Evolutionary conservation across 2,329 filamentous ascomycete species (phyloP).

Genomic region (Diaporthe caulivora): DNA sequence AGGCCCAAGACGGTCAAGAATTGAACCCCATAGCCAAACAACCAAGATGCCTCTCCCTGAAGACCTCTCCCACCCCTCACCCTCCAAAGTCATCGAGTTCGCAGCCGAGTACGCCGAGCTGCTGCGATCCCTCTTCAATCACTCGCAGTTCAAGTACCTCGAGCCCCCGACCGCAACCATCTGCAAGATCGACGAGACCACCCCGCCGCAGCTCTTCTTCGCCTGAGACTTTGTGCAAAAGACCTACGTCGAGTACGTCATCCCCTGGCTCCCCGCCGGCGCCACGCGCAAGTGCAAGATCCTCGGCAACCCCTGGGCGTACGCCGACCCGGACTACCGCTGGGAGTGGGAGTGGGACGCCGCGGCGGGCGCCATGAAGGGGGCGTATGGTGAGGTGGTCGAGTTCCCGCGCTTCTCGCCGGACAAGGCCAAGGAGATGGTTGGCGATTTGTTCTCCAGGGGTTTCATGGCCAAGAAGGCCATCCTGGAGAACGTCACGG

Average conservation of each 20-base stretch:
- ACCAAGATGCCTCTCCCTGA: neutral
- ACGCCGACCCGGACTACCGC: neutral
- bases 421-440: neutral
- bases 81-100: neutral
- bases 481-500: constrained; percentile 12
- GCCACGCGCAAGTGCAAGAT: neutral
- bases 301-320: constrained; percentile 8
- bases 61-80: neutral
- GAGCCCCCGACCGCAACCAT: constrained; percentile 3
- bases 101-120: constrained; percentile 1
- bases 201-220: neutral
- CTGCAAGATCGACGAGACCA: neutral
- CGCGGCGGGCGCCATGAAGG: neutral
- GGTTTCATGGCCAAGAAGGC: neutral
- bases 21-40: too few relatives aligned
- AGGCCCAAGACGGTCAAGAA: neutral
- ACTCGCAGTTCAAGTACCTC: constrained; percentile 4
- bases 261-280: neutral
- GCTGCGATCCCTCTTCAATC: neutral
- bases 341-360: constrained; percentile 28
- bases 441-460: neutral
- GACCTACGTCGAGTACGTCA: neutral
- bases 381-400: neutral
- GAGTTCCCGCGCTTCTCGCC: neutral
- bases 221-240: neutral